Conservation (phyloP, 495 filamentous ascomycete species). For the Neurospora pannonica region DNA sequence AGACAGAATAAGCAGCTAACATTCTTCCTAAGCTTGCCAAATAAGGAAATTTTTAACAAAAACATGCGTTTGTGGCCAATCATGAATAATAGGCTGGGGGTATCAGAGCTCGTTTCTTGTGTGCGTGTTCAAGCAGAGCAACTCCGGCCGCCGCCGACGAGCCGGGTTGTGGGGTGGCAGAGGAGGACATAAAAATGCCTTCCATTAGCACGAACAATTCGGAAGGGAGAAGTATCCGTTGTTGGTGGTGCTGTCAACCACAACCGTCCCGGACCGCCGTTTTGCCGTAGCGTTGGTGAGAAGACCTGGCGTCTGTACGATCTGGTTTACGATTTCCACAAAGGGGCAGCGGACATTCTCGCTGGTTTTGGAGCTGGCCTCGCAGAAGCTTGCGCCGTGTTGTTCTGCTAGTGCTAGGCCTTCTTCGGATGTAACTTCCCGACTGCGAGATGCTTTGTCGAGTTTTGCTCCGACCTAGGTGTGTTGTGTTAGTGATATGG, state of each 20-base stretch:
- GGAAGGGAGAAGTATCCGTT: conserved; percentile 1
- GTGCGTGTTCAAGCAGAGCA: neutral
- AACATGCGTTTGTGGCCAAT: neutral
- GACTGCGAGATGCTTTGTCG: conserved; percentile 35
- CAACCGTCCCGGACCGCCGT: conserved; percentile 10
- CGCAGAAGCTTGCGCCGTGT: conserved; percentile 43
- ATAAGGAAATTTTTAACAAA: neutral
- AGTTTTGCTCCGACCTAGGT: conserved; percentile 45
- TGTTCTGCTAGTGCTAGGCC: conserved; percentile 40
- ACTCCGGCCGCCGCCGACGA: neutral
- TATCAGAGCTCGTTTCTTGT: neutral
- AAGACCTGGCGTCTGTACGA: conserved; percentile 37
- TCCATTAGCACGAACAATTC: conserved; percentile 14
- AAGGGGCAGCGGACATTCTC: conserved; percentile 46
- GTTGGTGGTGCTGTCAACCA: neutral
- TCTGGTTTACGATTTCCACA: conserved; percentile 43
- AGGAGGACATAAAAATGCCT: neutral
- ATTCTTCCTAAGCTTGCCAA: neutral
- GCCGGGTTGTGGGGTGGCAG: neutral
- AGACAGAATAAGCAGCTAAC: neutral
- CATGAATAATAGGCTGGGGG: neutral
- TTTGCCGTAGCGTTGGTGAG: conserved; percentile 20
- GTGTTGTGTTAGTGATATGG: neutral
- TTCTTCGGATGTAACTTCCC: conserved; percentile 42
- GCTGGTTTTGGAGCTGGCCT: conserved; percentile 46